Conservation (phyloP, 2,329 filamentous ascomycete species). For the Basipetospora chlamydospora region DNA sequence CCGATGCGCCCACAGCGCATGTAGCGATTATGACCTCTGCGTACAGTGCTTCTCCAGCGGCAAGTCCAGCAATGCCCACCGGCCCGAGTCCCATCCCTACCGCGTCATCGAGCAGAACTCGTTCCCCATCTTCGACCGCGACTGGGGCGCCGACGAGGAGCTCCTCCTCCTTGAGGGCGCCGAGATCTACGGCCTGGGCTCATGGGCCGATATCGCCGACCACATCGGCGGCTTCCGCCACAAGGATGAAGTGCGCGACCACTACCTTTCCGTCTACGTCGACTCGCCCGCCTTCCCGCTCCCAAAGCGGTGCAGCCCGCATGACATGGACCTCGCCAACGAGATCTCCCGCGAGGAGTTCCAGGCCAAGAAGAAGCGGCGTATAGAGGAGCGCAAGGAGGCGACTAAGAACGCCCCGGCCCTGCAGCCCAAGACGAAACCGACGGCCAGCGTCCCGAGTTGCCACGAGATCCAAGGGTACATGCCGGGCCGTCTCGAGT, state of each 20-base stretch:
- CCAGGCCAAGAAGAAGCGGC: constrained; percentile 77
- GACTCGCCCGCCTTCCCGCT: constrained; percentile 74
- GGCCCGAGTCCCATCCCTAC: constrained; percentile 74
- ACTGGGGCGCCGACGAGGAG: constrained; percentile 97
- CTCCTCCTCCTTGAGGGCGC: constrained; percentile 84
- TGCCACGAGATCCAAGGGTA: constrained; percentile 98
- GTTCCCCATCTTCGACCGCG: constrained; percentile 84
- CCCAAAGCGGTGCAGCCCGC: constrained; percentile 70
- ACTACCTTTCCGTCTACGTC: constrained; percentile 82
- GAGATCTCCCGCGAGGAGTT: constrained; percentile 83
- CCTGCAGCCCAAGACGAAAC: constrained; percentile 83
- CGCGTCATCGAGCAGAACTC: constrained; percentile 97
- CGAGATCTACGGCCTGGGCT: constrained; percentile 90
- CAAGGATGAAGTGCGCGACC: constrained; percentile 90
- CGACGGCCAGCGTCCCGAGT: constrained; percentile 83
- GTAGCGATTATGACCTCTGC: constrained; percentile 92
- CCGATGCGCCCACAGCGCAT: constrained; percentile 68
- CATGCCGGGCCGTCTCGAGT: constrained; percentile 94
- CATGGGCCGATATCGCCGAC: constrained; percentile 95
- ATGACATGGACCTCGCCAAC: constrained; percentile 65
- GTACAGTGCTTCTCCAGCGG: constrained; percentile 87
- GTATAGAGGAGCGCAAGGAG: constrained; percentile 86
- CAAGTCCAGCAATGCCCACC: constrained; percentile 66
- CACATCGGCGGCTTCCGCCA: constrained; percentile 91
- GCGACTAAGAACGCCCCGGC: constrained; percentile 71